Conservation (phyloP, 306 rosid species). For the Myrica gale region DNA sequence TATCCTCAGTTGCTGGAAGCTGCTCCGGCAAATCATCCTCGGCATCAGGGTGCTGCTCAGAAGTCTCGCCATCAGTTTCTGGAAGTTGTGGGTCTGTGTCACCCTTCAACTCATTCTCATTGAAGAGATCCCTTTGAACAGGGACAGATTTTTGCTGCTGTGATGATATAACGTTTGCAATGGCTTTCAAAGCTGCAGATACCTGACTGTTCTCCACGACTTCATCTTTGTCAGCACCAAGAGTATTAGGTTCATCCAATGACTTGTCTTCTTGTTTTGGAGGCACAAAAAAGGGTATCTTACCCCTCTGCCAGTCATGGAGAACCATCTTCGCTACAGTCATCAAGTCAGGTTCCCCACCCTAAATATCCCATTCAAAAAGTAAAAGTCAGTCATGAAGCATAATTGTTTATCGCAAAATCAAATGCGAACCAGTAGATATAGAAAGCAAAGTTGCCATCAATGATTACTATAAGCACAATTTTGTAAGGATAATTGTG, state of each 20-base stretch:
- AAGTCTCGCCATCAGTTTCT: background rate
- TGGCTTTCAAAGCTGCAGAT: constrained; percentile 77
- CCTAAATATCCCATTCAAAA: constrained; percentile 40
- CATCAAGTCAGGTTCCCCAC: constrained; percentile 89
- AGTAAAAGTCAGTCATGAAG: background rate
- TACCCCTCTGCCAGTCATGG: constrained; percentile 98
- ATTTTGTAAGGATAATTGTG: background rate
- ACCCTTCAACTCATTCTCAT: constrained; percentile 58
- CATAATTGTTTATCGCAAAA: background rate
- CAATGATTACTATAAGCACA: background rate
- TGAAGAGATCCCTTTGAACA: constrained; percentile 70
- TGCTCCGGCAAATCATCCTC: constrained; percentile 28
- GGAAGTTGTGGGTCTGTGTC: constrained; percentile 37
- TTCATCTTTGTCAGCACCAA: constrained; percentile 39
- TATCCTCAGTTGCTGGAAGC: constrained; percentile 15
- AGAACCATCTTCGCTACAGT: constrained; percentile 93
- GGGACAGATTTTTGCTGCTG: constrained; percentile 71
- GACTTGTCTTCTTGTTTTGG: constrained; percentile 57
- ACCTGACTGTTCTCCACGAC: constrained; percentile 50
- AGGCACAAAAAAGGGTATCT: constrained; percentile 77
- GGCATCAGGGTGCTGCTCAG: constrained; percentile 1
- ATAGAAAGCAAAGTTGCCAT: background rate
- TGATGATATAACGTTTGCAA: constrained; percentile 71
- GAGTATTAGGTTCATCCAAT: constrained; percentile 43
- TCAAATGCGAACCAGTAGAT: background rate